Percentiles rank a stretch among this genome's conserved stretches.
phyloP scores from a whole-genome alignment of 768 basidiomycete genomes.

The Naganishia onofrii region DNA sequence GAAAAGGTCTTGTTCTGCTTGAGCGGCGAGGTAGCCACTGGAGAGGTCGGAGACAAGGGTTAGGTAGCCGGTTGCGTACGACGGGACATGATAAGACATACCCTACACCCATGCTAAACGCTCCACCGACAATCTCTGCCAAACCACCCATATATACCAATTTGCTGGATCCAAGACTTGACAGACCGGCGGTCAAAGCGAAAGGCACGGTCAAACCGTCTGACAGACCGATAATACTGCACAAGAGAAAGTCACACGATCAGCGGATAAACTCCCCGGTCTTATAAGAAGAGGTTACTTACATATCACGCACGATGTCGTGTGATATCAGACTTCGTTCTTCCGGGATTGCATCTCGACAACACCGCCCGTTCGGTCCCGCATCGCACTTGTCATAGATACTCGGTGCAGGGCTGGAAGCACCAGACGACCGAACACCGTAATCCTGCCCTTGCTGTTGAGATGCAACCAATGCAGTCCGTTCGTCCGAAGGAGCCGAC shows the following conservation, averaged over 20 bases:
- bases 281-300: constrained; percentile 9
- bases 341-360: constrained; percentile 19
- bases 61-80: background rate
- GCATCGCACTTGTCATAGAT: constrained; percentile 27
- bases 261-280: no score
- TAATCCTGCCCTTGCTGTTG: background rate
- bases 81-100: background rate
- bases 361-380: constrained; percentile 15
- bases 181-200: constrained; percentile 60
- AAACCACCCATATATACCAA: constrained; percentile 93
- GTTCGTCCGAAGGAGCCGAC: background rate
- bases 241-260: background rate
- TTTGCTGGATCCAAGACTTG: constrained; percentile 70
- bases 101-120: constrained; percentile 94
- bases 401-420: constrained; percentile 13
- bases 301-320: constrained; percentile 34
- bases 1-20: constrained; percentile 93
- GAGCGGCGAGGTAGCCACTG: constrained; percentile 89
- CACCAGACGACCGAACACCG: background rate
- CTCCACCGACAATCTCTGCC: constrained; percentile 93
- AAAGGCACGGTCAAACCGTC: constrained; percentile 52
- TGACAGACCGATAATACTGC: constrained; percentile 47
- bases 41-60: background rate
- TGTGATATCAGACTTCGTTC: constrained; percentile 24
- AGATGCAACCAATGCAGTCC: background rate